Evolutionary conservation across 192 early-diverging fungal species (phyloP).

Genomic region (Radiomyces spectabilis): DNA sequence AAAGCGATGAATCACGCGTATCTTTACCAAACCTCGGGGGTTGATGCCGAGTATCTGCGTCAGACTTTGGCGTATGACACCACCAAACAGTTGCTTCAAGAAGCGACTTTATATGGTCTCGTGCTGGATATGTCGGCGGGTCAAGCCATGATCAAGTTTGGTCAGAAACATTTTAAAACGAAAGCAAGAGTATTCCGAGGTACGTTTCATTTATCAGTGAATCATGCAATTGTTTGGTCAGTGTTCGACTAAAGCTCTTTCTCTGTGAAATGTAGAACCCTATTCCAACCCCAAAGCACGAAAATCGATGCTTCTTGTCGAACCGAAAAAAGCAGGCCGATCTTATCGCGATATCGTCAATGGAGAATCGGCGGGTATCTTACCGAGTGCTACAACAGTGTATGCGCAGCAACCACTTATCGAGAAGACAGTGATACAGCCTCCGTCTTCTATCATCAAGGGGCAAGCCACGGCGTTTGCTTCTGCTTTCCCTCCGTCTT

Average conservation of each 20-base stretch:
- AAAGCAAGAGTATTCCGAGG: slow-evolving; percentile 11
- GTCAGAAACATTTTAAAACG: slow-evolving; percentile 10
- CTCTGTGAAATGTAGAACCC: slow-evolving; percentile 11
- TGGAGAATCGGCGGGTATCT: background rate
- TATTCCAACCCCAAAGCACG: slow-evolving; percentile 12
- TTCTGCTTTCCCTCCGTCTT: background rate
- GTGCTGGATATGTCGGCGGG: background rate
- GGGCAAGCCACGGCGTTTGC: background rate
- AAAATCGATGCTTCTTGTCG: slow-evolving; percentile 6
- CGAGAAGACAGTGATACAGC: background rate
- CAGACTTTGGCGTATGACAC: slow-evolving; percentile 29
- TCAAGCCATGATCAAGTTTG: slow-evolving; percentile 20
- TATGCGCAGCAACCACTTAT: too few relatives aligned
- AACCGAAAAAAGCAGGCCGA: slow-evolving; percentile 11
- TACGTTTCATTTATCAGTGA: background rate
- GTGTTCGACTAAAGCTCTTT: background rate
- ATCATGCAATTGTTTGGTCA: background rate
- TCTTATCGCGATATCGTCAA: slow-evolving; percentile 8
- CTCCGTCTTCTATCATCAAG: background rate
- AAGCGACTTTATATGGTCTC: slow-evolving; percentile 29
- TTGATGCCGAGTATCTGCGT: slow-evolving; percentile 16
- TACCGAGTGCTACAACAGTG: background rate
- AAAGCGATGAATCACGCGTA: slow-evolving; percentile 66
- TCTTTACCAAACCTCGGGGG: slow-evolving; percentile 17
- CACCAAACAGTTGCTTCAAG: slow-evolving; percentile 24